These are phyloP conservation scores for Melastoma candidum DNA, from an alignment of 441 rosid genomes.

Conservation along the genomic window DNA sequence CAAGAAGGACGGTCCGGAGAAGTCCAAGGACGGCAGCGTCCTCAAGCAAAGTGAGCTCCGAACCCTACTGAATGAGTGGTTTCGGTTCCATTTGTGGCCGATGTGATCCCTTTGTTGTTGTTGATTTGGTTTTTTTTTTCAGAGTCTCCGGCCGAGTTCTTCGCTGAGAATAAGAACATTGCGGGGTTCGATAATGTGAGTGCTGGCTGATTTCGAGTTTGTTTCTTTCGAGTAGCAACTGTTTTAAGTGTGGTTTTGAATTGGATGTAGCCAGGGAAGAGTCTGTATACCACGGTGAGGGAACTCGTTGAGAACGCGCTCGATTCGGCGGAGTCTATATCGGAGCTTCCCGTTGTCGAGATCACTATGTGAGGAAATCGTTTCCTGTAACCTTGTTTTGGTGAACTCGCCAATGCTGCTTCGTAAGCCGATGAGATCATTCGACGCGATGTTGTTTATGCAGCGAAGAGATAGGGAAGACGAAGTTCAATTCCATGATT, in stretches of 20 bases:
- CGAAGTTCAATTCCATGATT: constrained; percentile 90
- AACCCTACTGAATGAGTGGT: constrained; percentile 2
- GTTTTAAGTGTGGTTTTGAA: background rate
- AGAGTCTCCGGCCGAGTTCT: constrained; percentile 99
- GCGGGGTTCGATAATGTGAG: constrained; percentile 96
- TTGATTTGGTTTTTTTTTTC: constrained; percentile 15
- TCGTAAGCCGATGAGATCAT: no score
- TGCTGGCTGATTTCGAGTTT: background rate
- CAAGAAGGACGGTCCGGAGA: constrained; percentile 29
- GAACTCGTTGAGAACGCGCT: constrained; percentile 94
- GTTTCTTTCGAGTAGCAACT: background rate
- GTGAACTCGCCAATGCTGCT: no score
- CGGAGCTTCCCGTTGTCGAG: constrained; percentile 85
- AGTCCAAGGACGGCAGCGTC: constrained; percentile 48
- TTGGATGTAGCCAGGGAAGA: constrained; percentile 73
- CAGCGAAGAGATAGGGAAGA: constrained; percentile 87
- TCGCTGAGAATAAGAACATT: constrained; percentile 97
- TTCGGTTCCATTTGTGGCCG: background rate
- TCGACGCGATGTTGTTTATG: constrained; percentile 11
- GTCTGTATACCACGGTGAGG: constrained; percentile 81
- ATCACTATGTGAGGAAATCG: constrained; percentile 45
- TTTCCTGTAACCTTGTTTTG: background rate
- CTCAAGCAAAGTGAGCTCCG: constrained; percentile 73
- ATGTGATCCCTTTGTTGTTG: constrained; percentile 1
- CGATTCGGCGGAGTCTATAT: constrained; percentile 88